These are phyloP conservation scores for Lepiota venenata DNA, from an alignment of 768 basidiomycete species.

Conservation along the genomic window DNA sequence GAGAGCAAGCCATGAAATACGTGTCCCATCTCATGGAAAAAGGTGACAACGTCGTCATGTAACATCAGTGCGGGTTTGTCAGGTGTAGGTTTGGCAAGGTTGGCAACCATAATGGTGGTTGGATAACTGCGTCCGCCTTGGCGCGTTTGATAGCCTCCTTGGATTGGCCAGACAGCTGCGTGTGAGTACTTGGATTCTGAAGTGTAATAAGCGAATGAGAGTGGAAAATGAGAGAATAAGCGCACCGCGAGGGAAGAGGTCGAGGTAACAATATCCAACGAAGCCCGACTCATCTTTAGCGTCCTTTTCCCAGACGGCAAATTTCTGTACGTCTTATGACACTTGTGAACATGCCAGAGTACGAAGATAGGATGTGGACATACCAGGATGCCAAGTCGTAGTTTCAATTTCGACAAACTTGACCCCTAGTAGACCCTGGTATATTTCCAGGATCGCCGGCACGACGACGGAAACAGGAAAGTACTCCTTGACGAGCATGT, in stretches of 20 bases:
- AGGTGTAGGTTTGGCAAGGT: slow-evolving; percentile 81
- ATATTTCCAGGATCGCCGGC: slow-evolving; percentile 77
- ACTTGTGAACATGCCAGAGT: neutral
- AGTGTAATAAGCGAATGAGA: neutral
- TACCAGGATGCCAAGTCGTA: slow-evolving; percentile 79
- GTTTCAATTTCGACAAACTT: slow-evolving; percentile 63
- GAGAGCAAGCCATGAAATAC: slow-evolving; percentile 70
- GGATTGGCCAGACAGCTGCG: slow-evolving; percentile 80
- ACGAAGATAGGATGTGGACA: slow-evolving; percentile 9
- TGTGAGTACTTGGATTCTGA: slow-evolving; percentile 79
- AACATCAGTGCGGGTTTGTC: slow-evolving; percentile 81
- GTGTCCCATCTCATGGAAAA: slow-evolving; percentile 90
- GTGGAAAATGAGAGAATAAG: neutral
- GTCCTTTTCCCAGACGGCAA: slow-evolving; percentile 80
- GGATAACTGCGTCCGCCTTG: slow-evolving; percentile 69
- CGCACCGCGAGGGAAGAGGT: slow-evolving; percentile 79
- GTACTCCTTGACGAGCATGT: slow-evolving; percentile 81
- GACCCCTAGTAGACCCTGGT: slow-evolving; percentile 79
- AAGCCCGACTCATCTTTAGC: slow-evolving; percentile 71
- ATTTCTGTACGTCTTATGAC: slow-evolving; percentile 71
- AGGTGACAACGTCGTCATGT: slow-evolving; percentile 86
- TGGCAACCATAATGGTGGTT: slow-evolving; percentile 84
- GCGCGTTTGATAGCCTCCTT: slow-evolving; percentile 57
- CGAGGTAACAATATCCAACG: slow-evolving; percentile 84
- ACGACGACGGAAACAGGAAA: slow-evolving; percentile 86